A percentile compares a stretch with the other conserved stretches of the same genome.
Conservation (phyloP, 2,329 filamentous ascomycete genomes). For the Sordariomycetes sp. region DNA sequence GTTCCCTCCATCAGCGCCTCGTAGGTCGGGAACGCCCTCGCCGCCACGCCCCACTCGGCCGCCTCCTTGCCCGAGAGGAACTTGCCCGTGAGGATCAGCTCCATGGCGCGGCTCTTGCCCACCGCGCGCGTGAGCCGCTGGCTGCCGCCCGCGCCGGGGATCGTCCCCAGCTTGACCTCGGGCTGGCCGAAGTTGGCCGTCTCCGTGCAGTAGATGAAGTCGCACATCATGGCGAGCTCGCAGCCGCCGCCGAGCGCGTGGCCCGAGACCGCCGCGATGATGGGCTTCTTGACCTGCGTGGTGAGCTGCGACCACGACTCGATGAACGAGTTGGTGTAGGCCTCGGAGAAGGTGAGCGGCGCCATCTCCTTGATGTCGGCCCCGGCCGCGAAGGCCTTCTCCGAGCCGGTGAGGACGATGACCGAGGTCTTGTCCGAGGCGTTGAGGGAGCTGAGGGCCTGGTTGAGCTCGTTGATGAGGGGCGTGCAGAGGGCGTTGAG, state of each 20-base stretch:
- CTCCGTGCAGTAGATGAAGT: conserved; percentile 83
- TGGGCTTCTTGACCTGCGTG: conserved; percentile 78
- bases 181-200: conserved; percentile 90
- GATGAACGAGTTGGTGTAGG: conserved; percentile 88
- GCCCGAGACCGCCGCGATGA: conserved; percentile 89
- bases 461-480: conserved; percentile 81
- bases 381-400: conserved; percentile 86
- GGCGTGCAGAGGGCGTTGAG: conserved; percentile 89
- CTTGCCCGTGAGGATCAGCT: conserved; percentile 77
- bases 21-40: conserved; percentile 66
- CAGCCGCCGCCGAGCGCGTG: conserved; percentile 93
- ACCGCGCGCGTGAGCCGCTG: conserved; percentile 78
- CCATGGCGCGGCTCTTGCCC: conserved; percentile 82
- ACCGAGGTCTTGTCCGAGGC: conserved; percentile 57
- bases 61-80: conserved; percentile 78
- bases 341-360: conserved; percentile 75
- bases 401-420: conserved; percentile 79
- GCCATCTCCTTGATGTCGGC: conserved; percentile 99
- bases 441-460: conserved; percentile 63
- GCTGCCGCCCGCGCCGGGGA: conserved; percentile 84
- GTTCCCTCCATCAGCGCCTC: conserved; percentile 76
- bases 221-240: conserved; percentile 95
- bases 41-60: conserved; percentile 82
- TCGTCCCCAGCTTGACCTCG: conserved; percentile 88
- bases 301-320: conserved; percentile 86